A percentile compares a stretch with the other conserved stretches of the same genome.
phyloP scores from a whole-genome alignment of 78 protist genomes.

The Neovahlkampfia damariscottae region DNA sequence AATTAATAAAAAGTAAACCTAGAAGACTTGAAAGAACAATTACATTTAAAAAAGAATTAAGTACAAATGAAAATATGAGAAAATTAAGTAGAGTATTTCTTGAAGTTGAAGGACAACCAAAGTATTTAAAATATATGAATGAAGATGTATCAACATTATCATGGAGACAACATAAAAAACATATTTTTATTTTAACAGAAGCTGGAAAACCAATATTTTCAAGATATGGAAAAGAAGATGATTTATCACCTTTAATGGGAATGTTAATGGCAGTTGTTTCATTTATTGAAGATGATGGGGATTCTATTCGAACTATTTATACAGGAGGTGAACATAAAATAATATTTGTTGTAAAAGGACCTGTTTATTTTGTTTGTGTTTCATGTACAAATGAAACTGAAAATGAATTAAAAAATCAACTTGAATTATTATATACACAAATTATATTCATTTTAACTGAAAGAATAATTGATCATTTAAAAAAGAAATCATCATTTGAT shows the following conservation, averaged over 20 bases:
- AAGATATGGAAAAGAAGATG: slow-evolving; percentile 18
- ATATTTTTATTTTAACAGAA: slow-evolving; percentile 6
- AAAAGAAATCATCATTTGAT: not conserved
- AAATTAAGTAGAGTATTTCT: too few species aligned
- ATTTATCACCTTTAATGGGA: slow-evolving; percentile 1
- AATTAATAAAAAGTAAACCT: too few species aligned
- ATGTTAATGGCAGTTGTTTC: not conserved
- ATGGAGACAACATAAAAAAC: slow-evolving; percentile 6
- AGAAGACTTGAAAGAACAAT: too few species aligned
- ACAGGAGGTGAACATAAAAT: not conserved
- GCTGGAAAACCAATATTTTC: slow-evolving; percentile 18
- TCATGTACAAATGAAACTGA: not conserved
- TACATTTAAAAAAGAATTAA: too few species aligned
- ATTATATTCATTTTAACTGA: not conserved
- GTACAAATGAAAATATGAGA: too few species aligned
- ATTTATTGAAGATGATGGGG: not conserved
- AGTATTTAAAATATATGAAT: not conserved
- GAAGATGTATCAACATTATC: not conserved
- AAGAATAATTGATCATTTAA: not conserved
- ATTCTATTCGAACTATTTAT: not conserved
- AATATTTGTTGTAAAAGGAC: not conserved
- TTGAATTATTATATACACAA: not conserved
- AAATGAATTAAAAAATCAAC: not conserved
- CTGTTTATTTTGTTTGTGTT: not conserved
- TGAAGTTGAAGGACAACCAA: too few species aligned